Evolutionary conservation across 495 filamentous ascomycete species (phyloP), one percentile per base, ranked within the genome.

Genomic region (Staphylotrichum longicolle): DNA sequence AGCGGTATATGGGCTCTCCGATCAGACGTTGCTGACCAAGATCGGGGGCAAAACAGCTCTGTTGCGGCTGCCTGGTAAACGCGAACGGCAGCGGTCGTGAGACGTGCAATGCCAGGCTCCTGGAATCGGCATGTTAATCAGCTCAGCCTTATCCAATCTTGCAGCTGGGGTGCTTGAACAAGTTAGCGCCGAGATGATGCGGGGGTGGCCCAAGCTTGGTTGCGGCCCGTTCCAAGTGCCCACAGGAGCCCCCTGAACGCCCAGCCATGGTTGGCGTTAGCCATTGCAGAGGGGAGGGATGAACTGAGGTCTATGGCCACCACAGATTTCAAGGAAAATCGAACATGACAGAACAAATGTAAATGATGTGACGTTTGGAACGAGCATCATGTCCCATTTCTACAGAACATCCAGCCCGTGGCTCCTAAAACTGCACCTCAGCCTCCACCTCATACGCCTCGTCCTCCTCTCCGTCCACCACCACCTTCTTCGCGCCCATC

Each of bases 401-500:
- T 10, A 39, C 10, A 39, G 37, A 39, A 39, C 5, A 7, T 39
- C 10, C 37, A 39, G 10, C 37, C 10, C 10, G 10, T 39, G 37
- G 10, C 10, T 39, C 15, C 48, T 63, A 68, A 40, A 79, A 61
- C 8, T 68, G 77, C 57, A 83, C 75, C 62, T 79, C 80, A 11
- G 73, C 79, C 39, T 75, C 83, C 46, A 81, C 79, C 56, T 81
- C 79, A 63, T 84, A 86, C 60, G 65, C 73, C 70, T 70, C 75
- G 60, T 76, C 76, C 63, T 68, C 75, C 57, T 82, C 71, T n/a
- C 65, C 67, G 12, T 55, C 68, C n/a, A 66, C 72, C 11, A 77
- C 66, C 20, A 82, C 68, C 66, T 83, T 83, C 78, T 83, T 85
- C 45, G 90, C 88, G 1, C 89, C 89, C 89, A 93, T 92, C 72